Conservation (phyloP, 768 basidiomycete genomes). For the Naganishia friedmannii region DNA sequence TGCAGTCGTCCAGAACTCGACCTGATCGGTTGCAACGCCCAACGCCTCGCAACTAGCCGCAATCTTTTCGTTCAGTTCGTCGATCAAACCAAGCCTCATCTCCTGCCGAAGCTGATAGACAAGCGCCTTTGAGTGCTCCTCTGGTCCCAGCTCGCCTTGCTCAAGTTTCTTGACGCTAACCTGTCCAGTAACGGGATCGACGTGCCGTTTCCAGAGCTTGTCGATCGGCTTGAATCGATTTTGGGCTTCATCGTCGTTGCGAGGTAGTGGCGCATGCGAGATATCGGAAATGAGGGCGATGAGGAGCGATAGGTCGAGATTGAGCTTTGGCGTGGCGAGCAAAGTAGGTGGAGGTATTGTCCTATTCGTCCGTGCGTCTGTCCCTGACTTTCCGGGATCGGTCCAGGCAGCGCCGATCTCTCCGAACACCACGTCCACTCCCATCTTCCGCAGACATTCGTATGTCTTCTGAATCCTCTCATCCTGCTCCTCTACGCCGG, state of each 20-base stretch:
- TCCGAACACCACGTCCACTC: slow-evolving; percentile 67
- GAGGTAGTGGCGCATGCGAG: slow-evolving; percentile 68
- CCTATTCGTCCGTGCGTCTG: not conserved
- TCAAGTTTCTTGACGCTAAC: slow-evolving; percentile 26
- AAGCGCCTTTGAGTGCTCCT: slow-evolving; percentile 67
- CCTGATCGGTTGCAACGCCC: slow-evolving; percentile 29
- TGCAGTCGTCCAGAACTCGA: slow-evolving; percentile 75
- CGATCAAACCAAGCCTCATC: slow-evolving; percentile 63
- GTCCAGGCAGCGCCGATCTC: slow-evolving; percentile 18
- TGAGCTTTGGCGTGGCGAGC: slow-evolving; percentile 63
- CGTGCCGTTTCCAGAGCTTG: slow-evolving; percentile 26
- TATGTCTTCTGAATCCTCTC: slow-evolving; percentile 68
- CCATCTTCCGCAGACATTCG: slow-evolving; percentile 60
- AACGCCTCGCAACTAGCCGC: not conserved
- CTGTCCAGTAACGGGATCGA: slow-evolving; percentile 31
- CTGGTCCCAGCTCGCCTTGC: slow-evolving; percentile 30
- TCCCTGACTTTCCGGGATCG: not conserved
- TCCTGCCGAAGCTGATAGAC: slow-evolving; percentile 72
- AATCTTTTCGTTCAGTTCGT: slow-evolving; percentile 59
- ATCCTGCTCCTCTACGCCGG: slow-evolving; percentile 38
- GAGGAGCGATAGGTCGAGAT: slow-evolving; percentile 78
- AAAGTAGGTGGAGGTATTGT: slow-evolving; percentile 11
- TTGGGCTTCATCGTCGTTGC: slow-evolving; percentile 60
- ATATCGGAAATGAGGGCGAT: slow-evolving; percentile 81
- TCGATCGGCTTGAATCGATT: slow-evolving; percentile 61